Base-by-base conservation (phyloP, 192 early-diverging fungal species). In the Coemansia sp. region DNA sequence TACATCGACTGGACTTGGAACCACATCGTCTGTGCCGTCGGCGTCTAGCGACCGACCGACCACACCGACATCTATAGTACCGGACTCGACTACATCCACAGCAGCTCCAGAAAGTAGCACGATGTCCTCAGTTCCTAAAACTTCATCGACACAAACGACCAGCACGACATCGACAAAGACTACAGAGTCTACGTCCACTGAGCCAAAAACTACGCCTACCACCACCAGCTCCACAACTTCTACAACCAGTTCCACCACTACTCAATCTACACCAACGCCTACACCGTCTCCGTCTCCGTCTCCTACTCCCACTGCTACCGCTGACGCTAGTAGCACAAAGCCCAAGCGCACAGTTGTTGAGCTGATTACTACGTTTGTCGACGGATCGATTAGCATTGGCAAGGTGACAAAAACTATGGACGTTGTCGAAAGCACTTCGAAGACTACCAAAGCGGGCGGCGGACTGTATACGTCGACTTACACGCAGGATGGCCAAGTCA, bases 301-400 rank as follows among this genome's bases (percentile, higher is more conserved):
- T 27, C 32, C 69, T 9, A 51, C 29, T 17, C 46, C 50, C 7
- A 25, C 48, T 14, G 27, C 32, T 15, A 50, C 63, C 45, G 4
- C 25, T 19, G 31, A 31, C 45, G 17, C 3, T 62, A 70, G 11
- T 62, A 61, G 29, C 59, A 55, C 17, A 2, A 38, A 17, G 10
- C 27, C 63, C 36, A 70, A 58, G 23, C 70, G 73, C 25, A 78
- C 77, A 17, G 68, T 78, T 19, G 55, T 78, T 12, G 53, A 62
- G 51, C 27, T 74, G 7, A 11, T 78, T 14, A 78, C 71, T 27
- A 69, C 66, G 1, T 62, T 66, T 78, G 76, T 78, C 25, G 76
- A 78, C 38, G 67, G 71, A 1, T 62, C 67, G 2, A 53, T 23
- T 4, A 68, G 66, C n/a, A 31, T 67, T 36, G 68, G 60, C 7